A percentile compares a stretch with the other conserved stretches of the same genome.
phyloP scores from a whole-genome alignment of 805 yeast genomes.

The Candida glaebosa region DNA sequence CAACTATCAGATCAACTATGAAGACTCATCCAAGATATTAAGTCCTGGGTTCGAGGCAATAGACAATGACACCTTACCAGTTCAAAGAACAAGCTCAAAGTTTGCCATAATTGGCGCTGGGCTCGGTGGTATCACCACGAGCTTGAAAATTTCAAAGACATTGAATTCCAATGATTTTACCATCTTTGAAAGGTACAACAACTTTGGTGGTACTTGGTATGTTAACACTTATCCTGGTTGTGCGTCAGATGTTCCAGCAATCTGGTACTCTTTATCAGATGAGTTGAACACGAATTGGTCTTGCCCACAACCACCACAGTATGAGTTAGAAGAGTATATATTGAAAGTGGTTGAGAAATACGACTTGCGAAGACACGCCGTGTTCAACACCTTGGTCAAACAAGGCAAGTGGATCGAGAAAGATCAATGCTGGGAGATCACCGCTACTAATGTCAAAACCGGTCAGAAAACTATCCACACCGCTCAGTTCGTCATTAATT shows the following conservation, averaged over 20 bases:
- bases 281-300: slow-evolving; percentile 7
- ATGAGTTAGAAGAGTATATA: slow-evolving; percentile 8
- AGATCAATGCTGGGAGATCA: slow-evolving; percentile 2
- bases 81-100: slow-evolving; percentile 19
- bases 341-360: slow-evolving; percentile 7
- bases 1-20: slow-evolving; percentile 12
- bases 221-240: slow-evolving; percentile 9
- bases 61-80: slow-evolving; percentile 16
- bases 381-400: slow-evolving; percentile 1
- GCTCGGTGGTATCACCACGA: slow-evolving; percentile 29
- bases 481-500: slow-evolving; percentile 1
- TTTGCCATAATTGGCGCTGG: slow-evolving; percentile 36
- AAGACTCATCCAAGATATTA: slow-evolving; percentile 24
- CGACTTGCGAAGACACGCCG: slow-evolving; percentile 4
- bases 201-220: slow-evolving; percentile 11
- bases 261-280: slow-evolving; percentile 5
- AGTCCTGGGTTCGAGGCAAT: slow-evolving; percentile 17
- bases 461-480: slow-evolving; percentile 4
- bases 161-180: slow-evolving; percentile 14
- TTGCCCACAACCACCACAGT: slow-evolving; percentile 5
- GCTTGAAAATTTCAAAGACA: slow-evolving; percentile 21
- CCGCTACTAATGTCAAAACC: background rate
- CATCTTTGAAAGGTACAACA: slow-evolving; percentile 6
- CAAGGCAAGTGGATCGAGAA: slow-evolving; percentile 5
- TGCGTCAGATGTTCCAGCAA: slow-evolving; percentile 9